phyloP scores from a whole-genome alignment of 2,329 filamentous ascomycete species.

The Pseudopithomyces chartarum region DNA sequence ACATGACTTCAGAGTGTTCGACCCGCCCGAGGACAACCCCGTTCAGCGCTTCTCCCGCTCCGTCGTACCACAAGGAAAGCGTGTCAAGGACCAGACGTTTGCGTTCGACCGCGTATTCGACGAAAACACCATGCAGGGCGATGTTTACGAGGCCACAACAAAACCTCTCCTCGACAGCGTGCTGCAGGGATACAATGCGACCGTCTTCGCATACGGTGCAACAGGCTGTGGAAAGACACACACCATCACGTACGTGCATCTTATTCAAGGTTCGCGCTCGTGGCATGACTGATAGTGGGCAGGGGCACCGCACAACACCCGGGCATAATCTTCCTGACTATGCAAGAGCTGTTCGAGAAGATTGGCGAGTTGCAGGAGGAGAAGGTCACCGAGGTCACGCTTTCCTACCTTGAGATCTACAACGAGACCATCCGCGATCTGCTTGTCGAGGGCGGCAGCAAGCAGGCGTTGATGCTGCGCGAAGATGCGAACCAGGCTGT shows the following conservation, averaged over 20 bases:
- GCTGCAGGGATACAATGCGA: constrained; percentile 96
- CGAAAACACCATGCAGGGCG: constrained; percentile 87
- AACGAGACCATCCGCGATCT: constrained; percentile 98
- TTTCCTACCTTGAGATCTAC: constrained; percentile 98
- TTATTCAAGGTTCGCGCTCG: constrained; percentile 47
- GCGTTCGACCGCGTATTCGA: constrained; percentile 97
- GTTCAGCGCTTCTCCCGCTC: constrained; percentile 85
- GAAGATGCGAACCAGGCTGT: constrained; percentile 95
- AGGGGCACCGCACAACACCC: constrained; percentile 85
- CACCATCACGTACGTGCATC: constrained; percentile 68
- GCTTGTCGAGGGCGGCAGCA: constrained; percentile 81
- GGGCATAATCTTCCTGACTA: constrained; percentile 97
- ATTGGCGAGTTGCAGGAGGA: constrained; percentile 85
- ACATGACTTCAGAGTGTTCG: constrained; percentile 74
- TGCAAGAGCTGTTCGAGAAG: constrained; percentile 98
- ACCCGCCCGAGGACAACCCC: constrained; percentile 92
- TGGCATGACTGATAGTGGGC: constrained; percentile 21
- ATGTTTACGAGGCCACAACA: constrained; percentile 95
- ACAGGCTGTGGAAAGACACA: constrained; percentile 99
- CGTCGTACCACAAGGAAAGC: constrained; percentile 79
- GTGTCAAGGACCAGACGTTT: constrained; percentile 96
- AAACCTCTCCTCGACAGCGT: constrained; percentile 90
- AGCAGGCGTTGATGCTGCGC: constrained; percentile 84
- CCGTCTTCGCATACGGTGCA: constrained; percentile 96
- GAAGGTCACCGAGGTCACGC: constrained; percentile 85